These are phyloP conservation scores for Vickermania ingenoplastis DNA, from an alignment of 208 protist species.

Conservation along the genomic window DNA sequence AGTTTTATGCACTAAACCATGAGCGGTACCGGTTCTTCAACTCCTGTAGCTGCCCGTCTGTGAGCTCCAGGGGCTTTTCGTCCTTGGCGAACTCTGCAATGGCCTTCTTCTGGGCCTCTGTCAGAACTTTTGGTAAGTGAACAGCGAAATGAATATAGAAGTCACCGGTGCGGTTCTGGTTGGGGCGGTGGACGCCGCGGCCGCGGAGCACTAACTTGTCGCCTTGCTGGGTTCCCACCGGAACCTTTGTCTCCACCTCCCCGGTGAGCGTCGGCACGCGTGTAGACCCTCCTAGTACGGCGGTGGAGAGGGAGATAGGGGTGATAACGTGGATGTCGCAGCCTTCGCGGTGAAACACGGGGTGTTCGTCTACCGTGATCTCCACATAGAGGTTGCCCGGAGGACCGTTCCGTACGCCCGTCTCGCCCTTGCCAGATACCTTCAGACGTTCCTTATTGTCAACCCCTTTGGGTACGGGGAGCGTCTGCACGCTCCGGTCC, in stretches of 20 bases:
- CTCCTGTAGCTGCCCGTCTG: slow-evolving; percentile 67
- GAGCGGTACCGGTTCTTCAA: slow-evolving; percentile 74
- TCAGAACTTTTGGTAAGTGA: slow-evolving; percentile 71
- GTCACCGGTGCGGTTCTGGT: slow-evolving; percentile 79
- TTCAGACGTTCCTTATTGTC: slow-evolving; percentile 86
- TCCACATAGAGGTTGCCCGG: slow-evolving; percentile 87
- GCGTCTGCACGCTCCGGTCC: slow-evolving; percentile 78
- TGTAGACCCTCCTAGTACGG: slow-evolving; percentile 68
- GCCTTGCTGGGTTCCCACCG: slow-evolving; percentile 79
- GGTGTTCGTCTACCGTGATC: slow-evolving; percentile 77
- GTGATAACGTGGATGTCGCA: slow-evolving; percentile 80
- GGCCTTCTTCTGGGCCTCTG: slow-evolving; percentile 61
- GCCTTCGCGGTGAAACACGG: slow-evolving; percentile 81
- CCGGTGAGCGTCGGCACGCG: slow-evolving; percentile 73
- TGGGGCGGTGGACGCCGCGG: slow-evolving; percentile 71
- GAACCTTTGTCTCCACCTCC: slow-evolving; percentile 81
- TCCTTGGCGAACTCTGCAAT: slow-evolving; percentile 83
- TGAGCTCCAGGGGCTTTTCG: slow-evolving; percentile 66
- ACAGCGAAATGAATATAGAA: slow-evolving; percentile 88
- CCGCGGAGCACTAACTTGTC: slow-evolving; percentile 82
- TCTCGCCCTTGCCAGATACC: slow-evolving; percentile 80
- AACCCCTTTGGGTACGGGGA: slow-evolving; percentile 82
- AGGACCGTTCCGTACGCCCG: slow-evolving; percentile 77
- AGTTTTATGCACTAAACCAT: slow-evolving; percentile 66
- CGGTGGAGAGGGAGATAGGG: slow-evolving; percentile 62